Evolutionary conservation across 345 rosid species (phyloP).

Genomic region (Salix dunnii): DNA sequence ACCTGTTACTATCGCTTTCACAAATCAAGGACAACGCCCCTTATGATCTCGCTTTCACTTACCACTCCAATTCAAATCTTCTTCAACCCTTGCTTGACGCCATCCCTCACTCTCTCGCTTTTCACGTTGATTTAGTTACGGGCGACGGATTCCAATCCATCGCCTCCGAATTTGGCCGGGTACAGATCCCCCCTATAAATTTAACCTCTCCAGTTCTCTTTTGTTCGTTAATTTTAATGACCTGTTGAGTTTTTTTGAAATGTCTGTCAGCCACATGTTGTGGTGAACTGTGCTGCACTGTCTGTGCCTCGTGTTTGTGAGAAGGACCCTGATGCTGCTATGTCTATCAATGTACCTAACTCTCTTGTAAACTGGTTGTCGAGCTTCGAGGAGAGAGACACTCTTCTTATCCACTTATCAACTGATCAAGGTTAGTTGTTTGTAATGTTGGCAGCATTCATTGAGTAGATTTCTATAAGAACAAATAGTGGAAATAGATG

Average conservation of each 20-base stretch:
- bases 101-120: constrained; percentile 47
- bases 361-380: constrained; percentile 69
- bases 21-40: constrained; percentile 25
- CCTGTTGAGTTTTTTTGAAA: too few relatives aligned
- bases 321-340: constrained; percentile 62
- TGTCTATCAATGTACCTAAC: constrained; percentile 69
- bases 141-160: constrained; percentile 56
- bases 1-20: constrained; percentile 53
- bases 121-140: constrained; percentile 59
- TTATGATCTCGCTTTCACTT: constrained; percentile 57
- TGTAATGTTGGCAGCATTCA: not conserved
- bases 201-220: not conserved
- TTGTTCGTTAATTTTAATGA: not conserved
- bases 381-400: constrained; percentile 29
- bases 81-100: constrained; percentile 49
- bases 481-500: not conserved
- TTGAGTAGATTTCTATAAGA: not conserved
- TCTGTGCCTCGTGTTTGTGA: constrained; percentile 85
- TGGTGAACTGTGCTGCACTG: constrained; percentile 84
- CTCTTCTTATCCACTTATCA: constrained; percentile 73
- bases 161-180: constrained; percentile 62
- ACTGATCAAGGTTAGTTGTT: constrained; percentile 74
- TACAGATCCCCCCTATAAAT: not conserved
- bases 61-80: constrained; percentile 51
- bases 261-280: constrained; percentile 62